Percentiles rank a stretch among this genome's conserved stretches.
Evolutionary conservation across 805 yeast species (phyloP).

Genomic region (Candida verbasci): DNA sequence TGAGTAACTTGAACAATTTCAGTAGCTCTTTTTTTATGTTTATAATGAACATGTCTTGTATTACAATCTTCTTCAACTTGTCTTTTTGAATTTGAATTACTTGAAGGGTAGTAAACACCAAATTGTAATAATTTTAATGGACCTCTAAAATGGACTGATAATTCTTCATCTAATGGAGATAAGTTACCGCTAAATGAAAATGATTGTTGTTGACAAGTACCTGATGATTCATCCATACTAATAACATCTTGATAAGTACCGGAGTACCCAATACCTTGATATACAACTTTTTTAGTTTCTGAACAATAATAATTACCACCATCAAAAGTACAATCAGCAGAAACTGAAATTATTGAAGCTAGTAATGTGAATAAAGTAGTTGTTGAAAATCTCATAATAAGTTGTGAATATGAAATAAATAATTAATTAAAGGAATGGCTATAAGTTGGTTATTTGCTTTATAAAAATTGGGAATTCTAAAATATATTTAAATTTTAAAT

Average conservation of each 20-base stretch:
- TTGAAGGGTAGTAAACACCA: slow-evolving; percentile 81
- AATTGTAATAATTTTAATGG: slow-evolving; percentile 77
- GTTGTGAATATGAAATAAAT: neutral
- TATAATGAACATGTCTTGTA: slow-evolving; percentile 43
- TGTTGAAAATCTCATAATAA: slow-evolving; percentile 19
- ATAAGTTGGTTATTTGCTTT: no score
- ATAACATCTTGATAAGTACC: slow-evolving; percentile 83
- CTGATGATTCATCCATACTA: slow-evolving; percentile 64
- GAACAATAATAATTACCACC: slow-evolving; percentile 85
- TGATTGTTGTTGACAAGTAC: slow-evolving; percentile 63
- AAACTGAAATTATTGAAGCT: slow-evolving; percentile 16
- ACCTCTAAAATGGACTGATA: slow-evolving; percentile 88
- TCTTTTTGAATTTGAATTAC: slow-evolving; percentile 39
- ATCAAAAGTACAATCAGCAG: slow-evolving; percentile 40
- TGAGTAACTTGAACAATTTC: slow-evolving; percentile 70
- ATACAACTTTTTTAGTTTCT: slow-evolving; percentile 60
- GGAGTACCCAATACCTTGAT: slow-evolving; percentile 73
- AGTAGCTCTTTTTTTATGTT: slow-evolving; percentile 60
- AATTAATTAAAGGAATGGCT: slow-evolving; percentile 4
- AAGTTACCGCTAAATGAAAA: slow-evolving; percentile 63
- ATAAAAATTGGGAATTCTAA: no score
- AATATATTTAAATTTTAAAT: no score
- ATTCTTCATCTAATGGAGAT: slow-evolving; percentile 81
- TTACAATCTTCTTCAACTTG: slow-evolving; percentile 43
- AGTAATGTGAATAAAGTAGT: slow-evolving; percentile 20